A percentile compares a stretch with the other conserved stretches of the same genome.
These are phyloP conservation scores for Phytophthora litchii DNA, from an alignment of 352 stramenopile genomes.

Conservation along the genomic window DNA sequence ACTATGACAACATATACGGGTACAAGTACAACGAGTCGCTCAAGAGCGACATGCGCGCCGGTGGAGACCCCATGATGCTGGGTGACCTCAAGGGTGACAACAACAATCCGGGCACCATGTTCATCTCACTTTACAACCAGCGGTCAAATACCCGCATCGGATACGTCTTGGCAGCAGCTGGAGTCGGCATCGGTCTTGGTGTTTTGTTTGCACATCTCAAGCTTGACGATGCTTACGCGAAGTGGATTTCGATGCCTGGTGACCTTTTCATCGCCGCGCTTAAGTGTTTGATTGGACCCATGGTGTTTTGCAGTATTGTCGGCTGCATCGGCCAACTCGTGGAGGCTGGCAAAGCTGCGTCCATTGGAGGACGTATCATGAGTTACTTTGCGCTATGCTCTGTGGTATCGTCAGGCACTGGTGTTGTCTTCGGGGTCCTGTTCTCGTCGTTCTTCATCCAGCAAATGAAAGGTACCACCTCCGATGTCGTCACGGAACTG, in stretches of 20 bases:
- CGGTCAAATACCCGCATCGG: conserved; percentile 39
- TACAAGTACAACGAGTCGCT: conserved; percentile 32
- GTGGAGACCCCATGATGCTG: conserved; percentile 11
- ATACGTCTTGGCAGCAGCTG: conserved; percentile 45
- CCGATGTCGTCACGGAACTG: conserved; percentile 29
- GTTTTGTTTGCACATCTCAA: conserved; percentile 45
- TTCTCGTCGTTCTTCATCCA: conserved; percentile 43
- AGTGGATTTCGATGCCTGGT: conserved; percentile 64
- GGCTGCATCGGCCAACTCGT: conserved; percentile 64
- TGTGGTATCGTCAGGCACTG: conserved; percentile 49
- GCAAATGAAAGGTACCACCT: conserved; percentile 39
- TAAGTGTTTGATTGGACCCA: conserved; percentile 67
- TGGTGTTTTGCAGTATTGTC: conserved; percentile 74
- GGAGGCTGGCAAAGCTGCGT: conserved; percentile 52
- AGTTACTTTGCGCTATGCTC: conserved; percentile 50
- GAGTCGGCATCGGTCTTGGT: conserved; percentile 50
- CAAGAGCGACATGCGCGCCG: conserved; percentile 21
- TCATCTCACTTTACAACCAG: conserved; percentile 54
- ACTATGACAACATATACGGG: conserved; percentile 12
- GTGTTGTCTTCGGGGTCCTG: conserved; percentile 43
- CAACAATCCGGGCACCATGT: conserved; percentile 39
- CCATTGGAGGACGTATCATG: conserved; percentile 58
- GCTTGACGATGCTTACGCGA: conserved; percentile 30
- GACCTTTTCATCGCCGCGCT: conserved; percentile 66
- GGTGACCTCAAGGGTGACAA: conserved; percentile 16